Conservation (phyloP, 495 filamentous ascomycete genomes). For the Hyaloscypha bicolor region DNA sequence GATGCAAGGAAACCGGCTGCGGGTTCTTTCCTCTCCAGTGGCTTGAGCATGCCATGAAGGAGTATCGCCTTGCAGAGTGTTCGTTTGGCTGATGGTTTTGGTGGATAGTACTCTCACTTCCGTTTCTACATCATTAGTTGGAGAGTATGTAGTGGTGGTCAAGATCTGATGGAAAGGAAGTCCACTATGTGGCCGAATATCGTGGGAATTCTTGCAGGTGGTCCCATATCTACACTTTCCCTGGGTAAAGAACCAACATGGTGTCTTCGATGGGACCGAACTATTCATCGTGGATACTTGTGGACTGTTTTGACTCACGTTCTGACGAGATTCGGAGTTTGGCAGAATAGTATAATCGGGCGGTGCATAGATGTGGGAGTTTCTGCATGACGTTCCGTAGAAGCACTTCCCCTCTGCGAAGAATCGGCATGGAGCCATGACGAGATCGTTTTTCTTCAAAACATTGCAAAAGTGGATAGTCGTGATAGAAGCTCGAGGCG, state of each 20-base stretch:
- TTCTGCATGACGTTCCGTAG: slow-evolving; percentile 16
- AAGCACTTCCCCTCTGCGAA: slow-evolving; percentile 15
- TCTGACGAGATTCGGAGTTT: not conserved
- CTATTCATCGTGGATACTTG: not conserved
- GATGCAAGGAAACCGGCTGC: not conserved
- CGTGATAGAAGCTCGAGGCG: no score
- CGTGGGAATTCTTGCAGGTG: slow-evolving; percentile 8
- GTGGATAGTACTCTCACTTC: no score
- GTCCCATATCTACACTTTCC: slow-evolving; percentile 9
- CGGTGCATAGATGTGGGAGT: slow-evolving; percentile 1
- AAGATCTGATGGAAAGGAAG: not conserved
- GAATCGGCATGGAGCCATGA: slow-evolving; percentile 17
- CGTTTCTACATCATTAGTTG: no score
- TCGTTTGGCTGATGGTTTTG: no score
- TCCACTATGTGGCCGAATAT: not conserved
- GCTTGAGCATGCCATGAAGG: no score
- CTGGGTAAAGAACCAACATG: slow-evolving; percentile 6
- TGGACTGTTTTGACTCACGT: not conserved
- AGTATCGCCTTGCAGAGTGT: no score
- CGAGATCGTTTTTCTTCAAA: no score
- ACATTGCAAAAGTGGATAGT: no score
- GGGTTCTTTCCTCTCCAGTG: not conserved
- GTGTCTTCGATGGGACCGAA: not conserved
- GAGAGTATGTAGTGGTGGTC: no score
- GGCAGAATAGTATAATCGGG: not conserved